These are phyloP conservation scores for Lasiosphaeria ovina DNA, from an alignment of 495 filamentous ascomycete genomes.

Conservation along the genomic window DNA sequence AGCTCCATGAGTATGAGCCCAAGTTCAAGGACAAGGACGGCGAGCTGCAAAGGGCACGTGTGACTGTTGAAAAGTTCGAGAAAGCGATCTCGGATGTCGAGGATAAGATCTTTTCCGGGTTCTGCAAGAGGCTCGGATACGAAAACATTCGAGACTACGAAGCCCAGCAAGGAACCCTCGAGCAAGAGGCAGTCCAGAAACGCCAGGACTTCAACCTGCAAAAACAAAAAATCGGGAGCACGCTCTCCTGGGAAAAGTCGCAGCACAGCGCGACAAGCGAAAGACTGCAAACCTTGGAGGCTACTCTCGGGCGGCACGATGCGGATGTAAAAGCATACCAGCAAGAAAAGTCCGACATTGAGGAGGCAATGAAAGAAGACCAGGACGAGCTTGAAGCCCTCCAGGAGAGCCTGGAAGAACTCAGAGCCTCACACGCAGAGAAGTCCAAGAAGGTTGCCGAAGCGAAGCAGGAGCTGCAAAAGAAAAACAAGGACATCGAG, in stretches of 20 bases:
- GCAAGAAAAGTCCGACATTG: constrained; percentile 68
- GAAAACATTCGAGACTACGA: constrained; percentile 89
- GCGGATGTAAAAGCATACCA: constrained; percentile 66
- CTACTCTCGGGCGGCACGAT: constrained; percentile 61
- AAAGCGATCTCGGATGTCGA: constrained; percentile 80
- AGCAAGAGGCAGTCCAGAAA: constrained; percentile 84
- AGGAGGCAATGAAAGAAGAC: constrained; percentile 68
- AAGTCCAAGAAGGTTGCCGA: constrained; percentile 75
- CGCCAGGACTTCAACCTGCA: constrained; percentile 83
- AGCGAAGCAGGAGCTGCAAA: constrained; percentile 80
- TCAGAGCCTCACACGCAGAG: constrained; percentile 62
- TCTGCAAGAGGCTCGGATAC: constrained; percentile 86
- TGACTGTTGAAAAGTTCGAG: constrained; percentile 64
- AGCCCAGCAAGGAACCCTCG: constrained; percentile 83
- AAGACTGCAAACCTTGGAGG: constrained; percentile 66
- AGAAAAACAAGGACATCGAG: constrained; percentile 78
- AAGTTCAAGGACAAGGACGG: constrained; percentile 71
- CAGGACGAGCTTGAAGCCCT: constrained; percentile 76
- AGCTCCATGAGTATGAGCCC: constrained; percentile 71
- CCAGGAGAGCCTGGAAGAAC: constrained; percentile 64
- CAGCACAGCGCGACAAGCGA: constrained; percentile 65
- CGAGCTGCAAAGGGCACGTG: constrained; percentile 63
- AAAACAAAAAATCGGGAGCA: constrained; percentile 74
- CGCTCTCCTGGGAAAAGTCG: constrained; percentile 72
- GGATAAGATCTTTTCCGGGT: constrained; percentile 82